These are phyloP conservation scores for Exophiala oligosperma DNA, from an alignment of 2,329 filamentous ascomycete species.

Conservation along the genomic window DNA sequence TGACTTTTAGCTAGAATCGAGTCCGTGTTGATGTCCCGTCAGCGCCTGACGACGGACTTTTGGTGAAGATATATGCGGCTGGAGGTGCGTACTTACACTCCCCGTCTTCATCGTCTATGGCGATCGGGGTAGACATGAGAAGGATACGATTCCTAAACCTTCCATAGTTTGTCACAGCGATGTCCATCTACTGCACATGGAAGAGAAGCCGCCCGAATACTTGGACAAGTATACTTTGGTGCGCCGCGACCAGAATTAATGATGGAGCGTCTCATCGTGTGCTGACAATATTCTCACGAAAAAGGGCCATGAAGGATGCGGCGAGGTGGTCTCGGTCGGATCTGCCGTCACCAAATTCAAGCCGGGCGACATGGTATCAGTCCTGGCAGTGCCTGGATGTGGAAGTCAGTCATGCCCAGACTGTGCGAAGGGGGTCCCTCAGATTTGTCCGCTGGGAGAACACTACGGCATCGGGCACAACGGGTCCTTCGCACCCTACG, in stretches of 20 bases:
- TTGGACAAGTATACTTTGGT: slow-evolving; percentile 6
- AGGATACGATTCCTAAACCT: neutral
- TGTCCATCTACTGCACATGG: neutral
- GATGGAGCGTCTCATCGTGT: neutral
- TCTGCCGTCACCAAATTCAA: slow-evolving; percentile 8
- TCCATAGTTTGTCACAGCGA: slow-evolving; percentile 17
- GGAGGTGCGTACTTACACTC: slow-evolving; percentile 5
- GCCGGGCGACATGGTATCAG: slow-evolving; percentile 13
- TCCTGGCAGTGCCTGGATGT: slow-evolving; percentile 13
- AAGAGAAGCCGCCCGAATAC: neutral
- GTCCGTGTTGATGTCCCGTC: slow-evolving; percentile 17
- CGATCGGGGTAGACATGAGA: neutral
- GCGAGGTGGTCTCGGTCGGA: slow-evolving; percentile 19
- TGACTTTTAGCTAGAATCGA: slow-evolving; percentile 2
- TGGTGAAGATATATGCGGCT: slow-evolving; percentile 18
- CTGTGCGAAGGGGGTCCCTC: slow-evolving; percentile 9
- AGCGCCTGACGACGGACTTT: slow-evolving; percentile 7
- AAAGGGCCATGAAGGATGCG: slow-evolving; percentile 27
- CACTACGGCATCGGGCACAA: slow-evolving; percentile 14
- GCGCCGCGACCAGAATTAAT: neutral
- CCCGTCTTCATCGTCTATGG: too few relatives aligned
- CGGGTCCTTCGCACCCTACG: slow-evolving; percentile 17
- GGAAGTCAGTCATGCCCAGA: slow-evolving; percentile 1
- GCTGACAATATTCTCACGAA: neutral
- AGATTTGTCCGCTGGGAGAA: slow-evolving; percentile 8